Conservation (phyloP, 2,329 filamentous ascomycete genomes). For the Aspergillus sp. region DNA sequence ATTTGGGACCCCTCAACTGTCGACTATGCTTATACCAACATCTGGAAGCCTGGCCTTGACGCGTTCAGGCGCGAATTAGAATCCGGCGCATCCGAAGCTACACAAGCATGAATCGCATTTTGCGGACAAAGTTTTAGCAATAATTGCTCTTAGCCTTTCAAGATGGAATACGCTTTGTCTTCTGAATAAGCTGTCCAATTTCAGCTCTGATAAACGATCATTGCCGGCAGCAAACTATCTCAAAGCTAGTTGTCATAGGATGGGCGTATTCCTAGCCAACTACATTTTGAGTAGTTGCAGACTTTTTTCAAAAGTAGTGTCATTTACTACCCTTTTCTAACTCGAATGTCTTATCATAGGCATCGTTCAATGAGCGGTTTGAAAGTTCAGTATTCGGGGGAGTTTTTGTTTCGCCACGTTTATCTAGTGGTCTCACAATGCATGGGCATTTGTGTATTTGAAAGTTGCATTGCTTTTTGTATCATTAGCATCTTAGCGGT, state of each 20-base stretch:
- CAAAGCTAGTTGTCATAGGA: no score
- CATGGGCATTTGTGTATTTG: slow-evolving; percentile 2
- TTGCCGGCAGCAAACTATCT: not conserved
- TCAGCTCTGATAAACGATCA: not conserved
- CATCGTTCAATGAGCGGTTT: not conserved
- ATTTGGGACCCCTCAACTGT: slow-evolving; percentile 22
- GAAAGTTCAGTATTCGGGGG: not conserved
- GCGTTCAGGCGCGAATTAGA: slow-evolving; percentile 18
- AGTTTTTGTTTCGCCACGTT: not conserved
- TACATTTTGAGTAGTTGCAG: not conserved
- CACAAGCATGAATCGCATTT: not conserved
- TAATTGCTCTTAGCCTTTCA: not conserved
- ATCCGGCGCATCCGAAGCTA: not conserved
- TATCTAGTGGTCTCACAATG: not conserved
- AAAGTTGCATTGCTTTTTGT: not conserved
- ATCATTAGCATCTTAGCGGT: slow-evolving; percentile 5
- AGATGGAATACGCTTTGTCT: not conserved
- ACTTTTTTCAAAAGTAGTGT: not conserved
- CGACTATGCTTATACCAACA: slow-evolving; percentile 15
- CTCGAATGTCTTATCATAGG: not conserved
- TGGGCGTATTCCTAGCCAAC: not conserved
- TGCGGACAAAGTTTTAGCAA: not conserved
- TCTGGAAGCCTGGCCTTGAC: slow-evolving; percentile 19
- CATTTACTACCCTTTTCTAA: not conserved
- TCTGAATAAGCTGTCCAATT: not conserved